Evolutionary conservation across 2,329 filamentous ascomycete species (phyloP).

Genomic region (Fusarium bulbicola): DNA sequence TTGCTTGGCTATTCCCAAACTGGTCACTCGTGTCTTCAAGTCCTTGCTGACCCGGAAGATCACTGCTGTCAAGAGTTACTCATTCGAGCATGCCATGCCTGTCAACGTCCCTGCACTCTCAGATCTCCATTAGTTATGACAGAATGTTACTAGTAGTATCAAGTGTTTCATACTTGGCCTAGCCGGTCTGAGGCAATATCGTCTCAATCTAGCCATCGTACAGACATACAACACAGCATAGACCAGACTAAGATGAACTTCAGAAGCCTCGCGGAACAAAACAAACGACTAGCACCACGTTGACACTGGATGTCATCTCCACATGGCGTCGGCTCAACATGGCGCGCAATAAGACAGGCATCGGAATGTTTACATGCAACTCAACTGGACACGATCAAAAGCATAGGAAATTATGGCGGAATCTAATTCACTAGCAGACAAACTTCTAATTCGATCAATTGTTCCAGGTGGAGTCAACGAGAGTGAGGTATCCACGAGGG

Average conservation of each 20-base stretch:
- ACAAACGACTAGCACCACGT: conserved; percentile 4
- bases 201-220: conserved; percentile 27
- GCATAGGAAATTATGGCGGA: background rate
- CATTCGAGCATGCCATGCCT: conserved; percentile 31
- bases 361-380: conserved; percentile 21
- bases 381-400: background rate
- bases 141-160: background rate
- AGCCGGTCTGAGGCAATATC: background rate
- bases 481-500: conserved; percentile 9
- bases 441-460: background rate
- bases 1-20: conserved; percentile 26
- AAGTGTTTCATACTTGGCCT: conserved; percentile 38
- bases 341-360: conserved; percentile 28
- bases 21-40: conserved; percentile 35
- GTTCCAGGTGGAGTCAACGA: conserved; percentile 8
- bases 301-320: conserved; percentile 24
- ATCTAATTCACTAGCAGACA: background rate
- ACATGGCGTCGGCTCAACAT: conserved; percentile 40
- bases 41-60: conserved; percentile 31
- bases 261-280: conserved; percentile 38
- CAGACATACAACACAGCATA: background rate
- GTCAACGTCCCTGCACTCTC: conserved; percentile 29
- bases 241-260: background rate
- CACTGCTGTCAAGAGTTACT: conserved; percentile 39
- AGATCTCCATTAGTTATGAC: conserved; percentile 13